Conservation (phyloP, 2,329 filamentous ascomycete genomes). For the Ophiocordyceps camponoti-rufipedis region DNA sequence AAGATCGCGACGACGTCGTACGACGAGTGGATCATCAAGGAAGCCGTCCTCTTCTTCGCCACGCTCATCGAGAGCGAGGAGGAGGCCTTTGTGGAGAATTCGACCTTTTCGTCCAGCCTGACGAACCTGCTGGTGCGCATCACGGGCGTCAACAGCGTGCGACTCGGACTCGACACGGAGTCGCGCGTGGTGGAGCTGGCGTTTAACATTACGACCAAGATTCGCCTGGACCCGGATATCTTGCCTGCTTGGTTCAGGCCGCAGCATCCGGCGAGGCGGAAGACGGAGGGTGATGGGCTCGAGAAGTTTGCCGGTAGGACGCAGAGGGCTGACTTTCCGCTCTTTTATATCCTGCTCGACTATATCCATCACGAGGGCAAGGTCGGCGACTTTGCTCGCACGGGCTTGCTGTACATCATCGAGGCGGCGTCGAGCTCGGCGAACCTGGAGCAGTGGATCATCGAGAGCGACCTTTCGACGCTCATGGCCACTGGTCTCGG, state of each 20-base stretch:
- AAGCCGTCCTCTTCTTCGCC: constrained; percentile 73
- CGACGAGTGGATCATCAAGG: constrained; percentile 70
- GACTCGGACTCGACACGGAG: constrained; percentile 66
- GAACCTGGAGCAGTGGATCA: constrained; percentile 83
- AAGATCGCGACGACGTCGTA: constrained; percentile 76
- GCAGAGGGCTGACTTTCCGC: constrained; percentile 79
- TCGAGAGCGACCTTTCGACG: constrained; percentile 89
- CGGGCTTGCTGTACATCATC: constrained; percentile 86
- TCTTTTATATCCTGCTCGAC: constrained; percentile 91
- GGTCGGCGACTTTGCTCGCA: constrained; percentile 88
- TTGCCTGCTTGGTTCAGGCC: constrained; percentile 82
- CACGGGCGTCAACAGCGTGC: constrained; percentile 52
- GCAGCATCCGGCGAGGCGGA: constrained; percentile 9
- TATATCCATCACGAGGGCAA: constrained; percentile 93
- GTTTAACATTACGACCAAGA: constrained; percentile 94
- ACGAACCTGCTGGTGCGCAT: constrained; percentile 74
- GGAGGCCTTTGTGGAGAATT: constrained; percentile 80
- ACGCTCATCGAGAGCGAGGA: constrained; percentile 92
- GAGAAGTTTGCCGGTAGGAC: constrained; percentile 56
- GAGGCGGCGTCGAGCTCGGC: constrained; percentile 75
- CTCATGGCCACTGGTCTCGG: constrained; percentile 93
- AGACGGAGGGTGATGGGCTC: constrained; percentile 33
- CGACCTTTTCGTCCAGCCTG: constrained; percentile 68
- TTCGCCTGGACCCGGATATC: constrained; percentile 72
- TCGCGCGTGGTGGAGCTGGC: constrained; percentile 79